Conservation (phyloP, 495 filamentous ascomycete species). For the Staphylotrichum tortipilum region DNA sequence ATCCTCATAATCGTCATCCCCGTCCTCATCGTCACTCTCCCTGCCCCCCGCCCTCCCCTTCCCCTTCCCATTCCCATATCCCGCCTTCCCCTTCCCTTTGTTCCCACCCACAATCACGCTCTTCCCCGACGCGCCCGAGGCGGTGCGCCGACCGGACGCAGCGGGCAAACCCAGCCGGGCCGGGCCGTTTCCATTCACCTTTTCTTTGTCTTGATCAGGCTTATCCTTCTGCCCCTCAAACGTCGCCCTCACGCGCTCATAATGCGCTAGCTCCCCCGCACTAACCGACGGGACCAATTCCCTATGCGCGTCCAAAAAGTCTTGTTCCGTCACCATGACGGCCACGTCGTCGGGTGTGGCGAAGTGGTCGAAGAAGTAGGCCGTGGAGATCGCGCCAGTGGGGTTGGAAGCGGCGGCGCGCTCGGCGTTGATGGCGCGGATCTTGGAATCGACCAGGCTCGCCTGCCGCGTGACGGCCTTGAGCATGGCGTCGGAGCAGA, state of each 20-base stretch:
- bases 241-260: constrained; percentile 67
- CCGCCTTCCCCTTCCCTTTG: constrained; percentile 48
- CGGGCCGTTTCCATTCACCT: neutral
- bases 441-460: constrained; percentile 72
- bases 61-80: constrained; percentile 37
- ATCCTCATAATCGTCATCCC: constrained; percentile 9
- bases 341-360: constrained; percentile 72
- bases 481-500: constrained; percentile 97
- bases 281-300: constrained; percentile 93
- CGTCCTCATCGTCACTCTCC: constrained; percentile 14
- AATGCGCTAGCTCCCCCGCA: constrained; percentile 85
- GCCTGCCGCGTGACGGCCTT: constrained; percentile 95
- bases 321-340: constrained; percentile 78
- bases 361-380: constrained; percentile 90
- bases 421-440: constrained; percentile 50
- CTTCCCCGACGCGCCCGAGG: constrained; percentile 17
- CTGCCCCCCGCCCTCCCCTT: constrained; percentile 33
- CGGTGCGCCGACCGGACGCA: constrained; percentile 11
- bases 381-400: constrained; percentile 59
- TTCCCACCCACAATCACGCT: constrained; percentile 21
- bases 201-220: constrained; percentile 49
- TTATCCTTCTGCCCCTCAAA: constrained; percentile 58
- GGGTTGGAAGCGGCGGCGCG: constrained; percentile 14
- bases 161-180: constrained; percentile 2
- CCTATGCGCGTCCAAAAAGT: constrained; percentile 69